Conservation (phyloP, 2,329 filamentous ascomycete species). For the Beauveria medogensis region DNA sequence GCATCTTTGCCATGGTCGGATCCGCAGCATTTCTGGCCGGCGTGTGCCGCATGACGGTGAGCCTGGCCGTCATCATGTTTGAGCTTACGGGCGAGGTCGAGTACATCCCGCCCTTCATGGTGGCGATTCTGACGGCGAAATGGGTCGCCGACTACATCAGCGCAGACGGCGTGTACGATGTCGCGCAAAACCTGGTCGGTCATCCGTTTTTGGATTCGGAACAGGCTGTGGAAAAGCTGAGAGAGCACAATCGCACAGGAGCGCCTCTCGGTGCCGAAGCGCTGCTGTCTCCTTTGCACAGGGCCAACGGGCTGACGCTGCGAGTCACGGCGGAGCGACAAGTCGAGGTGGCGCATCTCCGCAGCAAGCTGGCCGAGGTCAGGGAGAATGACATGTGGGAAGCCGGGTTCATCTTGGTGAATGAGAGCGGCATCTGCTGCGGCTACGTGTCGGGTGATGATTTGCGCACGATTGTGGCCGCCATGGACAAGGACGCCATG, state of each 20-base stretch:
- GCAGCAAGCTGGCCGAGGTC: conserved; percentile 21
- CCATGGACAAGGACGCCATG: conserved; percentile 18
- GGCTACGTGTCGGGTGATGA: conserved; percentile 49
- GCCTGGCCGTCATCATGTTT: conserved; percentile 98
- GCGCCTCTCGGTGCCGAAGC: background rate
- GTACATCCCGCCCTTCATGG: conserved; percentile 97
- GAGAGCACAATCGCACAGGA: conserved; percentile 37
- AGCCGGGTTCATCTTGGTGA: conserved; percentile 47
- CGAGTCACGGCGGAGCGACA: background rate
- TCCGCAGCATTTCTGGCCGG: conserved; percentile 88
- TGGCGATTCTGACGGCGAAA: conserved; percentile 95
- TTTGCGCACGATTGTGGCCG: conserved; percentile 39
- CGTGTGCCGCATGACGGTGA: conserved; percentile 92
- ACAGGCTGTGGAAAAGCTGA: conserved; percentile 28
- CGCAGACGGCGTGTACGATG: conserved; percentile 47
- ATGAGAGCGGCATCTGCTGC: conserved; percentile 37
- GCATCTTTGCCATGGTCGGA: conserved; percentile 92
- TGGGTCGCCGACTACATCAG: conserved; percentile 78
- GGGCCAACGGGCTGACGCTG: background rate
- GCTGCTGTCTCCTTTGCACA: background rate
- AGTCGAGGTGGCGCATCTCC: background rate
- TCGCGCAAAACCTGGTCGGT: conserved; percentile 50
- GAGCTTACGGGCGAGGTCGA: conserved; percentile 93
- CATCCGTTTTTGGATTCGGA: conserved; percentile 51
- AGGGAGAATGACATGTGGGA: conserved; percentile 29